A percentile compares a stretch with the other conserved stretches of the same genome.
phyloP scores from a whole-genome alignment of 441 rosid species.

The Erysimum cheiri region DNA sequence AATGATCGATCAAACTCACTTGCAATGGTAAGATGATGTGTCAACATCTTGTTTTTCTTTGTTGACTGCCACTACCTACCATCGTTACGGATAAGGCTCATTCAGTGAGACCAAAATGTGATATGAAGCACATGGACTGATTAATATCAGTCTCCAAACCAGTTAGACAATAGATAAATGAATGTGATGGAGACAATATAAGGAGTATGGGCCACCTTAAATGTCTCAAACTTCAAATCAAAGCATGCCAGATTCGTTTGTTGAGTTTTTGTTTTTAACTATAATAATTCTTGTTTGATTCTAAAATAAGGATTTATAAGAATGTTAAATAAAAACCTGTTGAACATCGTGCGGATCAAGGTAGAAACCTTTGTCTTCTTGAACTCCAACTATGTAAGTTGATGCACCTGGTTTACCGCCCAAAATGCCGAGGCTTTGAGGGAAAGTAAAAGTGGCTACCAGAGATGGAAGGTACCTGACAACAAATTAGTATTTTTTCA shows the following conservation, averaged over 20 bases:
- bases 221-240: conserved; percentile 17
- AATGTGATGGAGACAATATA: conserved; percentile 30
- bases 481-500: conserved; percentile 47
- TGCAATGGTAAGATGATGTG: conserved; percentile 86
- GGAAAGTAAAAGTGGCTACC: conserved; percentile 76
- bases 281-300: conserved; percentile 3
- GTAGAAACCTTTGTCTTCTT: conserved; percentile 79
- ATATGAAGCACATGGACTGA: conserved; percentile 39
- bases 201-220: conserved; percentile 31
- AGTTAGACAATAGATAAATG: conserved; percentile 27
- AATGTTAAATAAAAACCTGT: conserved; percentile 33
- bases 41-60: conserved; percentile 63
- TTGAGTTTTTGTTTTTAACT: background rate
- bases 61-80: conserved; percentile 65
- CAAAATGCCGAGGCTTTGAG: conserved; percentile 93
- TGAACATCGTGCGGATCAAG: conserved; percentile 90
- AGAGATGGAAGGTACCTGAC: conserved; percentile 86
- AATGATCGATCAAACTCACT: conserved; percentile 52
- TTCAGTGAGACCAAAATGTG: conserved; percentile 29
- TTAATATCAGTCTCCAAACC: conserved; percentile 14
- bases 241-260: conserved; percentile 14
- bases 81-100: conserved; percentile 36
- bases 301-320: conserved; percentile 8
- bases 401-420: conserved; percentile 97
- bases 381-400: conserved; percentile 91